phyloP scores from a whole-genome alignment of 1,284 basidiomycete species.

The Veloporphyrellus conicus region DNA sequence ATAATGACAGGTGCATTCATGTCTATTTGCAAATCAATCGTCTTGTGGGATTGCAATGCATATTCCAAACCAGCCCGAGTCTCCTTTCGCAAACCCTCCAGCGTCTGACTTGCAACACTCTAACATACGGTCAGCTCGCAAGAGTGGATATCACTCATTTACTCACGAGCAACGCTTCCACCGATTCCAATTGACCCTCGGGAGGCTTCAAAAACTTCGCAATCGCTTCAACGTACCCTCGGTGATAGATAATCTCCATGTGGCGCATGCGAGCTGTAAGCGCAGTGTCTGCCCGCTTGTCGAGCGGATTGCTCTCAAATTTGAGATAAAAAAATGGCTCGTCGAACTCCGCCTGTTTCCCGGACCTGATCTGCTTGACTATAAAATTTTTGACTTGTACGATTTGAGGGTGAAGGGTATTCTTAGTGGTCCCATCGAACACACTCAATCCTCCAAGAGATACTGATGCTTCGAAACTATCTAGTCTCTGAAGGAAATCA shows the following conservation, averaged over 20 bases:
- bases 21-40: constrained; percentile 92
- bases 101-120: constrained; percentile 90
- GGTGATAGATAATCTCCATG: constrained; percentile 98
- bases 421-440: constrained; percentile 84
- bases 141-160: background rate
- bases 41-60: constrained; percentile 91
- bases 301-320: constrained; percentile 91
- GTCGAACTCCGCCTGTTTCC: constrained; percentile 34
- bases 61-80: constrained; percentile 93
- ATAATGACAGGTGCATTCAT: constrained; percentile 98
- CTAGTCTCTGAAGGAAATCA: constrained; percentile 79
- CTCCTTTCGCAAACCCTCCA: constrained; percentile 93
- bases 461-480: constrained; percentile 76
- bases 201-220: constrained; percentile 94
- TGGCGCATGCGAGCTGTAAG: constrained; percentile 90
- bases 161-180: constrained; percentile 79
- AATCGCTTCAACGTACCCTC: constrained; percentile 89
- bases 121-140: constrained; percentile 30
- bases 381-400: constrained; percentile 78
- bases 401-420: constrained; percentile 87
- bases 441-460: constrained; percentile 88
- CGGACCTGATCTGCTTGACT: constrained; percentile 7
- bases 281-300: constrained; percentile 89
- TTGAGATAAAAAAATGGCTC: constrained; percentile 92
- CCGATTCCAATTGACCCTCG: constrained; percentile 91